Evolutionary conservation across 345 rosid genomes (phyloP).

Genomic region (Jatropha curcas): DNA sequence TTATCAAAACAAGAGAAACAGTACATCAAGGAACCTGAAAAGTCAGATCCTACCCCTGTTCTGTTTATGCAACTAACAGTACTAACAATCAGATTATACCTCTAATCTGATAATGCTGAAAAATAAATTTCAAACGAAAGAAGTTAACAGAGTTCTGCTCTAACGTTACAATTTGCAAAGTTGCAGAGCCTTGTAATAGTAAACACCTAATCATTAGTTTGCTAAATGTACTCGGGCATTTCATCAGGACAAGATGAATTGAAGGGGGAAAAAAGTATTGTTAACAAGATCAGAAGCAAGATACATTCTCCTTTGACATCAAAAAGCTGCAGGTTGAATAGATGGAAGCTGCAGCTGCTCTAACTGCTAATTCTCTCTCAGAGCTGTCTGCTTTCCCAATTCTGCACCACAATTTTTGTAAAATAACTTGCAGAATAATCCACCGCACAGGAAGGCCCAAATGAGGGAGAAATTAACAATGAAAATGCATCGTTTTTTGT

Average conservation of each 20-base stretch:
- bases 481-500: neutral
- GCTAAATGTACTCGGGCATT: slow-evolving; percentile 9
- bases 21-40: neutral
- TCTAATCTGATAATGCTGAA: neutral
- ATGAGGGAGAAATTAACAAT: neutral
- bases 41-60: neutral
- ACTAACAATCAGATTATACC: slow-evolving; percentile 4
- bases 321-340: slow-evolving; percentile 83
- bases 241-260: neutral
- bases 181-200: neutral
- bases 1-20: neutral
- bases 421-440: neutral
- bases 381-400: slow-evolving; percentile 39
- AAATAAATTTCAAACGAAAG: neutral
- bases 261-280: neutral
- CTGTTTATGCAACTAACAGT: slow-evolving; percentile 11
- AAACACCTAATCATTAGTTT: slow-evolving; percentile 9
- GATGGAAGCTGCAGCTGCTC: slow-evolving; percentile 97
- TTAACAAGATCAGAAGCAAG: slow-evolving; percentile 52
- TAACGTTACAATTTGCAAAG: slow-evolving; percentile 17
- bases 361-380: slow-evolving; percentile 66
- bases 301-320: slow-evolving; percentile 60
- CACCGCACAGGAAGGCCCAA: neutral
- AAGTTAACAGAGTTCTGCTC: neutral
- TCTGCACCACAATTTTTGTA: slow-evolving; percentile 37